phyloP scores from a whole-genome alignment of 257 asterid genomes.

The Gentiana straminea region DNA sequence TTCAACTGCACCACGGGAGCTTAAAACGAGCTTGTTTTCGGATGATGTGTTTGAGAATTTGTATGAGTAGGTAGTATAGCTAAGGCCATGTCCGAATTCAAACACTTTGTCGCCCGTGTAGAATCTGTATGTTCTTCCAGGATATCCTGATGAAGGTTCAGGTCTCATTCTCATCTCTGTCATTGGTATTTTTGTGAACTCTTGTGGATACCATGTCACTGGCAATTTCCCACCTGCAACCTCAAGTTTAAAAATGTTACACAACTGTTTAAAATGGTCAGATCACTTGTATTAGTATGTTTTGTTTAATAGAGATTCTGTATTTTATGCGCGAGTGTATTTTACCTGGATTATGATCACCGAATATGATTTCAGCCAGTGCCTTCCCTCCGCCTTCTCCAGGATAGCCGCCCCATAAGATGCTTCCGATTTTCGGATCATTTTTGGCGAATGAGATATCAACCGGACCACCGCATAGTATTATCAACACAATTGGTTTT shows the following conservation, averaged over 20 bases:
- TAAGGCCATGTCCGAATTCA: conserved; percentile 60
- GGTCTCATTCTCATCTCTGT: conserved; percentile 80
- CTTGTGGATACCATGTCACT: conserved; percentile 65
- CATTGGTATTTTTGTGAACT: conserved; percentile 39
- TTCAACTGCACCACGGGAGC: background rate
- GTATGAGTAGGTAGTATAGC: conserved; percentile 46
- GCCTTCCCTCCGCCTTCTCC: conserved; percentile 72
- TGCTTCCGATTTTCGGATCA: conserved; percentile 42
- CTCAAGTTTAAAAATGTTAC: background rate
- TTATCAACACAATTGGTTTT: conserved; percentile 36
- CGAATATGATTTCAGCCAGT: conserved; percentile 39
- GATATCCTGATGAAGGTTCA: conserved; percentile 43
- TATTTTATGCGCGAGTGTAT: background rate
- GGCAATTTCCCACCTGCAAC: conserved; percentile 58
- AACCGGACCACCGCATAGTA: conserved; percentile 58
- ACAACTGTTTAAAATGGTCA: background rate
- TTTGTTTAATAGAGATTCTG: background rate
- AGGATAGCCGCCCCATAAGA: conserved; percentile 69
- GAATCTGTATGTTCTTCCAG: conserved; percentile 67
- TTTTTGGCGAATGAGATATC: conserved; percentile 53
- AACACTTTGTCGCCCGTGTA: conserved; percentile 52
- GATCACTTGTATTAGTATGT: background rate
- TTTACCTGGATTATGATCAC: conserved; percentile 57
- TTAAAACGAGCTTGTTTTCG: conserved; percentile 18
- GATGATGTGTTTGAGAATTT: conserved; percentile 25